Evolutionary conservation across 139 green algal genomes (phyloP).

Genomic region (Picochlorum costavermella): DNA sequence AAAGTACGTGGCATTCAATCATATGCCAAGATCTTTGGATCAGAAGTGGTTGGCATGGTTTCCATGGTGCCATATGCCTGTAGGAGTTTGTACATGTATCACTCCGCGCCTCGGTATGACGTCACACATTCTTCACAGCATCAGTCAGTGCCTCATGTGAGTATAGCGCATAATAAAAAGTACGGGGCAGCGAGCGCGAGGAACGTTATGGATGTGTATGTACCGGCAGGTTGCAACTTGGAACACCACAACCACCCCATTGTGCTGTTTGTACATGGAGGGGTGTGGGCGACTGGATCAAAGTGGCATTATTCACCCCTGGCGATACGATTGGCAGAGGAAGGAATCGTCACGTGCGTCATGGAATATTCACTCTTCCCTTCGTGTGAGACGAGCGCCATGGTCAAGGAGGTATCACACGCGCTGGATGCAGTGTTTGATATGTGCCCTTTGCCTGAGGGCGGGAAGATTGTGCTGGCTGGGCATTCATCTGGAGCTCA

Average conservation of each 20-base stretch:
- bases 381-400: constrained; percentile 29
- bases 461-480: constrained; percentile 35
- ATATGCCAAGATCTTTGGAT: constrained; percentile 31
- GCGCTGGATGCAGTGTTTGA: constrained; percentile 57
- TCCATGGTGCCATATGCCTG: constrained; percentile 35
- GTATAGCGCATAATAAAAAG: constrained; percentile 23
- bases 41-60: constrained; percentile 36
- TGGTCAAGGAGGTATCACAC: constrained; percentile 53
- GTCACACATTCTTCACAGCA: neutral
- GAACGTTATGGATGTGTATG: constrained; percentile 61
- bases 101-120: constrained; percentile 26
- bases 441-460: constrained; percentile 25
- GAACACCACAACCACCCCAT: constrained; percentile 19
- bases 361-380: constrained; percentile 16
- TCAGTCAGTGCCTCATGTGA: constrained; percentile 1
- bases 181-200: constrained; percentile 38
- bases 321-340: constrained; percentile 47
- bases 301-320: constrained; percentile 67
- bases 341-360: constrained; percentile 45
- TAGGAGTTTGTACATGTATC: constrained; percentile 21
- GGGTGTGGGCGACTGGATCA: constrained; percentile 57
- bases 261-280: constrained; percentile 71
- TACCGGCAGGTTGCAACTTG: constrained; percentile 23
- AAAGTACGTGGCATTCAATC: constrained; percentile 1
- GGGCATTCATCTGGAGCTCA: constrained; percentile 73